A percentile compares a stretch with the other conserved stretches of the same genome.
phyloP scores from a whole-genome alignment of 192 early-diverging fungal genomes.

The Mortierella claussenii region DNA sequence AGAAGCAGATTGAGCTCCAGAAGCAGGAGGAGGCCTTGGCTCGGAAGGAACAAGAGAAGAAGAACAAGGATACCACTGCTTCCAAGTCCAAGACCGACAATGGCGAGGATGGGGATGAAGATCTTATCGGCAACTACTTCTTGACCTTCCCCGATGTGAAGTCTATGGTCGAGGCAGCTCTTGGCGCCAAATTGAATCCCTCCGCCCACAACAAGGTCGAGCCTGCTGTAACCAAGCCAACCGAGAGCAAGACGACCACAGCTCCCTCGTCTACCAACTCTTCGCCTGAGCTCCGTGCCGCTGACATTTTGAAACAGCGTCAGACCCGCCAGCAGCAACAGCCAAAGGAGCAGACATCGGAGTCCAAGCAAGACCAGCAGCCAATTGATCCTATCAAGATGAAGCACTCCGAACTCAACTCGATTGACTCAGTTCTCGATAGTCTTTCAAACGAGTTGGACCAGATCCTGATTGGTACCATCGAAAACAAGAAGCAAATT shows the following conservation, averaged over 20 bases:
- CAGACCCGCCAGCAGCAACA: slow-evolving; percentile 11
- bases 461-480: slow-evolving; percentile 15
- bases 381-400: slow-evolving; percentile 1
- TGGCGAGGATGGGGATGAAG: slow-evolving; percentile 5
- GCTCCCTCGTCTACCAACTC: slow-evolving; percentile 30
- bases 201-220: background rate
- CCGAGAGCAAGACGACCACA: background rate
- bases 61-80: background rate
- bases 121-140: slow-evolving; percentile 32
- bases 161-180: slow-evolving; percentile 37
- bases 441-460: slow-evolving; percentile 30
- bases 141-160: slow-evolving; percentile 39
- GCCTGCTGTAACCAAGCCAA: background rate
- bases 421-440: slow-evolving; percentile 27
- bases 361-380: background rate
- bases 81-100: background rate
- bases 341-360: slow-evolving; percentile 1
- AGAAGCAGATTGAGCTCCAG: slow-evolving; percentile 1
- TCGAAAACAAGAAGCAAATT: slow-evolving; percentile 42
- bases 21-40: background rate
- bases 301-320: slow-evolving; percentile 38
- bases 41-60: slow-evolving; percentile 6
- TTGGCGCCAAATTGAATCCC: slow-evolving; percentile 23
- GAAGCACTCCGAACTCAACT: slow-evolving; percentile 41
- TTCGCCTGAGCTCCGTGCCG: slow-evolving; percentile 36